phyloP scores from a whole-genome alignment of 2,329 filamentous ascomycete species.

The Amauroascus niger region DNA sequence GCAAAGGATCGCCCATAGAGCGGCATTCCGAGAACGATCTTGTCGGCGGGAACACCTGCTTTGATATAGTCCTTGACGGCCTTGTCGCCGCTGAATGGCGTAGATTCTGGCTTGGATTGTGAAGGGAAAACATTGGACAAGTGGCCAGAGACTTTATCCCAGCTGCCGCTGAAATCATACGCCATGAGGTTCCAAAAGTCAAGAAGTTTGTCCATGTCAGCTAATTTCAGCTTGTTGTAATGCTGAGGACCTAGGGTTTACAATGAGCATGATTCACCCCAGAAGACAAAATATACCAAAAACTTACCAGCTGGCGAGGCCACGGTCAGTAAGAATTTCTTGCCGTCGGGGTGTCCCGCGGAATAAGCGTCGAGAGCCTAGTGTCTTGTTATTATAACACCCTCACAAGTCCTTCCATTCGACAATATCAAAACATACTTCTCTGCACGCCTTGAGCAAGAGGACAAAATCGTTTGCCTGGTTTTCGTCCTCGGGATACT shows the following conservation, averaged over 20 bases:
- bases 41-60: conserved; percentile 54
- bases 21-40: conserved; percentile 85
- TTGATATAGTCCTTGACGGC: conserved; percentile 62
- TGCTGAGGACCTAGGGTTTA: conserved; percentile 32
- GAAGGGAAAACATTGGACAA: conserved; percentile 67
- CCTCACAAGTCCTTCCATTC: not conserved
- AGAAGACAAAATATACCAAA: not conserved
- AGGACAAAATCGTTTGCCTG: conserved; percentile 31
- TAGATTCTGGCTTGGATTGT: conserved; percentile 48
- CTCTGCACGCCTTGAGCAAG: conserved; percentile 27
- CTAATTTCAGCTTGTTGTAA: conserved; percentile 37
- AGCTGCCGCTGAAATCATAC: conserved; percentile 79
- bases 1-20: conserved; percentile 81
- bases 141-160: conserved; percentile 64
- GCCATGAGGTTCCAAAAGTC: conserved; percentile 59
- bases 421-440: conserved; percentile 19
- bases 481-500: conserved; percentile 28
- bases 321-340: conserved; percentile 40
- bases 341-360: conserved; percentile 28
- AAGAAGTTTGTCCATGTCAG: conserved; percentile 39
- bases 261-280: not conserved
- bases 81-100: conserved; percentile 65
- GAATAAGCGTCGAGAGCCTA: conserved; percentile 38
- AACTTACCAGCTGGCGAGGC: conserved; percentile 37
- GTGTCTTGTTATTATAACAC: not conserved